These are phyloP conservation scores for Brettanomyces sp. DNA, from an alignment of 805 yeast genomes.

Conservation along the genomic window DNA sequence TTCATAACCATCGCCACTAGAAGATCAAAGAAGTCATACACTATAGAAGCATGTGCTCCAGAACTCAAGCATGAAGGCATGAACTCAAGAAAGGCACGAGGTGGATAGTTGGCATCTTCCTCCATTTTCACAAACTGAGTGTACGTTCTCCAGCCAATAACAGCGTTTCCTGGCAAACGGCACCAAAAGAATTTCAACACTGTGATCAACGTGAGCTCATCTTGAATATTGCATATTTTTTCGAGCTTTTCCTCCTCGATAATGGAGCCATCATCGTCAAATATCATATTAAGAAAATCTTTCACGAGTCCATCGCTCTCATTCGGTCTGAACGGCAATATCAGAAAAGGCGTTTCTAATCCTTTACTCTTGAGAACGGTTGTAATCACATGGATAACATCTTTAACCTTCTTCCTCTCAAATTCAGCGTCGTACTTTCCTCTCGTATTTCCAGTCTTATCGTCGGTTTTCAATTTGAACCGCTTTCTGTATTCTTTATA, in stretches of 20 bases:
- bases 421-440: slow-evolving; percentile 32
- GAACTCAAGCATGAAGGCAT: slow-evolving; percentile 81
- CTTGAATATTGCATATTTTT: slow-evolving; percentile 30
- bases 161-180: slow-evolving; percentile 66
- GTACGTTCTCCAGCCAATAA: slow-evolving; percentile 83
- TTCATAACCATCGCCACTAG: slow-evolving; percentile 70
- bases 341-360: slow-evolving; percentile 59
- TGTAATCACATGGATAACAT: slow-evolving; percentile 61
- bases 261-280: slow-evolving; percentile 41
- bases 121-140: slow-evolving; percentile 59
- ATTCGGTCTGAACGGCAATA: slow-evolving; percentile 71
- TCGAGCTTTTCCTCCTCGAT: slow-evolving; percentile 35
- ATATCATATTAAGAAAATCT: slow-evolving; percentile 44
- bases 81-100: slow-evolving; percentile 63
- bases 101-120: slow-evolving; percentile 55
- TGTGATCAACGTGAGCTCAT: slow-evolving; percentile 63
- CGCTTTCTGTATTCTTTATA: slow-evolving; percentile 19
- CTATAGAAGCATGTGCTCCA: slow-evolving; percentile 83
- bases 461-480: slow-evolving; percentile 21
- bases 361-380: slow-evolving; percentile 64
- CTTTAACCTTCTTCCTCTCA: slow-evolving; percentile 56
- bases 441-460: slow-evolving; percentile 13
- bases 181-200: slow-evolving; percentile 83
- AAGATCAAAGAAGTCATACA: slow-evolving; percentile 78
- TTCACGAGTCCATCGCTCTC: slow-evolving; percentile 53